Evolutionary conservation across 768 basidiomycete genomes (phyloP).

Genomic region (Fibroporia radiculosa): DNA sequence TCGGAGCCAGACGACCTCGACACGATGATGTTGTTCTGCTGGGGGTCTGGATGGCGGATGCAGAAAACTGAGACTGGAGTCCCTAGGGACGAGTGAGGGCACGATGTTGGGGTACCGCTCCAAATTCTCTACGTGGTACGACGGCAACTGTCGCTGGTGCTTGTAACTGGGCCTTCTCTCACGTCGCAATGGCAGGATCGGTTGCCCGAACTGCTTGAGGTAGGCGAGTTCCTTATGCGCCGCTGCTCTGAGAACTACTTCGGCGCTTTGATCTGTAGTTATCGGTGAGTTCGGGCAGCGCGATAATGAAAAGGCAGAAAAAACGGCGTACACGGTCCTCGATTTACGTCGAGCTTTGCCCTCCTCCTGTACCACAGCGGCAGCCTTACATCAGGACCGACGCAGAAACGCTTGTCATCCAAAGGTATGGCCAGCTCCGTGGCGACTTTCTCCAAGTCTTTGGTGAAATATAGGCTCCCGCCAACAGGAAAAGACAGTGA

Average conservation of each 20-base stretch:
- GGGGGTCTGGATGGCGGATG: constrained; percentile 39
- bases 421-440: constrained; percentile 26
- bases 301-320: constrained; percentile 21
- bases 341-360: constrained; percentile 37
- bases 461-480: constrained; percentile 40
- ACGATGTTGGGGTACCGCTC: constrained; percentile 39
- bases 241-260: constrained; percentile 34
- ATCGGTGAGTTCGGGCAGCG: constrained; percentile 23
- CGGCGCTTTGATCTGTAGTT: constrained; percentile 34
- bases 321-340: constrained; percentile 44
- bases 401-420: constrained; percentile 16
- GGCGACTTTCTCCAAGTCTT: constrained; percentile 36
- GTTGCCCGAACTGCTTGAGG: constrained; percentile 39
- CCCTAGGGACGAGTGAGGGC: constrained; percentile 36
- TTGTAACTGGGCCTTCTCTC: constrained; percentile 36
- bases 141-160: constrained; percentile 35
- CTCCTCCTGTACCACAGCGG: constrained; percentile 45
- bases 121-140: constrained; percentile 41
- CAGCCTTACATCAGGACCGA: constrained; percentile 32
- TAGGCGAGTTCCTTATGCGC: constrained; percentile 44
- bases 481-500: constrained; percentile 40
- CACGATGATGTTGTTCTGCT: constrained; percentile 42
- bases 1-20: constrained; percentile 36
- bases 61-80: constrained; percentile 34
- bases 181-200: constrained; percentile 35